Base-by-base conservation (phyloP, 2,329 filamentous ascomycete species). In the Waltergamsia citrina region DNA sequence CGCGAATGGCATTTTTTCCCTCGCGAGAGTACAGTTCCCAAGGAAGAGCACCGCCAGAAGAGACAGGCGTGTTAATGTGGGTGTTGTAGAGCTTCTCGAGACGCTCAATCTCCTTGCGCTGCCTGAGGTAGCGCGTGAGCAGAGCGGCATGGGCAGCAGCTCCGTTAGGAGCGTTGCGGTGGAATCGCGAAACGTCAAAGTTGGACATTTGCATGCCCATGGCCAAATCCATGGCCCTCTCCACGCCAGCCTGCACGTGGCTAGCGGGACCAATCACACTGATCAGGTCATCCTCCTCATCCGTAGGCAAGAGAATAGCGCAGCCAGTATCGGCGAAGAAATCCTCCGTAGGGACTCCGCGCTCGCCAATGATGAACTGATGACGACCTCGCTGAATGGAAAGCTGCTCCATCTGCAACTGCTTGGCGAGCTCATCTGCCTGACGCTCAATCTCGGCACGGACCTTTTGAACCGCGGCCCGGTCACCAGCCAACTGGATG, bases 251-350 rank as follows among this genome's bases (percentile, higher is more conserved):
- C 41, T 83, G 70, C 36, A 96, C 76, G 47, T 75, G 76, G 41
- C 83, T 74, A 7, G 78, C 62, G 14, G 82, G 86, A 4, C 92
- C 92, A 42, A 94, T 78, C 41, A 98, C 75, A 20, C 85, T 90
- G 30, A 96, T 74, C 27, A 77, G 78, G 48, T 94, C 85, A 30
- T 85, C 84, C 37, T 92, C 84, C 34, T 85, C 78, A 17, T 81
- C 76, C 18, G 69, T 69, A 7, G 86, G 90, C 29, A 96, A 61
- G 37, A 96, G 74, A 39, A 96, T 81, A 28, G 83, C 76, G 58
- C 92, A 98, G 41, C 90, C 90, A 38, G 92, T 96, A 50, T 94
- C 78, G 29, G 79, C 72, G 43, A 95, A 78, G 65, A 98, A 95
- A 29, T 94, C 78, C 38, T 95, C 78, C 22, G 85, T 68, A 14